phyloP scores from a whole-genome alignment of 23 red algal species.

The Gracilaria gracilis region DNA sequence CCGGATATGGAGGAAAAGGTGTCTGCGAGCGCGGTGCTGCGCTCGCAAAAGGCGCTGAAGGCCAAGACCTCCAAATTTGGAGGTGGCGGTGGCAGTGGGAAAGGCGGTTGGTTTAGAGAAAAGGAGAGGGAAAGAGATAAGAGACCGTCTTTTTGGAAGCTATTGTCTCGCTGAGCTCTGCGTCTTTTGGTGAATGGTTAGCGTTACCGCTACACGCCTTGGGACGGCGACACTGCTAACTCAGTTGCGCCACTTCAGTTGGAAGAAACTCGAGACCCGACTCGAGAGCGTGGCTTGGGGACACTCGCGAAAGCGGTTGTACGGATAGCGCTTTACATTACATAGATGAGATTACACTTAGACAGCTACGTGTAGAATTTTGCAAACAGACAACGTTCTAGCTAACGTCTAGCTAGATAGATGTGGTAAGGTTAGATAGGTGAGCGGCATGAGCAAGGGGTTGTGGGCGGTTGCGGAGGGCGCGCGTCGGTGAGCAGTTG shows the following conservation, averaged over 20 bases:
- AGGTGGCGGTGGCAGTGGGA: not conserved
- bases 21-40: constrained; percentile 1
- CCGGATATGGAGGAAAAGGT: not conserved
- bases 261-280: not conserved
- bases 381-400: not conserved
- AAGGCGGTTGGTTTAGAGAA: constrained; percentile 5
- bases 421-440: too few species aligned
- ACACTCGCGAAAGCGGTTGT: too few species aligned
- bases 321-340: not conserved
- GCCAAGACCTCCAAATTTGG: not conserved
- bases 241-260: too few species aligned
- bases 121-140: constrained; percentile 33
- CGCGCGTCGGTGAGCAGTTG: too few species aligned
- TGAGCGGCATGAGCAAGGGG: too few species aligned
- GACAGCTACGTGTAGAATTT: constrained; percentile 2
- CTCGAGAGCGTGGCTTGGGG: not conserved
- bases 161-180: constrained; percentile 27
- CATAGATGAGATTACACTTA: not conserved
- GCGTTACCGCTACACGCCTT: too few species aligned
- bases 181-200: too few species aligned
- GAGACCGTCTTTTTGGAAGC: constrained; percentile 42
- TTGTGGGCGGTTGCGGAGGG: too few species aligned
- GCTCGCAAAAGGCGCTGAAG: not conserved
- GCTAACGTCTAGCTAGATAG: too few species aligned
- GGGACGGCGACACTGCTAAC: too few species aligned